These are phyloP conservation scores for Backusella australiensis DNA, from an alignment of 192 early-diverging fungal species.

Conservation along the genomic window DNA sequence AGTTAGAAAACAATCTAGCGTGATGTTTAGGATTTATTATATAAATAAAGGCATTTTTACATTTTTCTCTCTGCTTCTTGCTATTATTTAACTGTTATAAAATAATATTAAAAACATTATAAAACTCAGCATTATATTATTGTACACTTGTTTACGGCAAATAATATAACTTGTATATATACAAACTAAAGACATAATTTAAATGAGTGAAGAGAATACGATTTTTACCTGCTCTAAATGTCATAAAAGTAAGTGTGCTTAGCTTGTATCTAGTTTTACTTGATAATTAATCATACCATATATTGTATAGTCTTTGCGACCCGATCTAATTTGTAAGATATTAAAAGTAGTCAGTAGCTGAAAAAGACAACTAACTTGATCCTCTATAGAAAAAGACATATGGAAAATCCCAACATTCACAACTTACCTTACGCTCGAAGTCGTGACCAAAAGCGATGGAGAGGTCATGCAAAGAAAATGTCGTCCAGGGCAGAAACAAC, in stretches of 20 bases:
- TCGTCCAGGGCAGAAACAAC: conserved; percentile 43
- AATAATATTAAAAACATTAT: not conserved
- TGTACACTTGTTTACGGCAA: not conserved
- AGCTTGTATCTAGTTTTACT: not conserved
- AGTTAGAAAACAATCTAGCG: not conserved
- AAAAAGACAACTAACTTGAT: not conserved
- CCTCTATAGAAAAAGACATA: conserved; percentile 33
- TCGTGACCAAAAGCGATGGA: conserved; percentile 49
- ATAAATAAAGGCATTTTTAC: not conserved
- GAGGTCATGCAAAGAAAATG: conserved; percentile 44
- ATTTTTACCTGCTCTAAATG: conserved; percentile 22
- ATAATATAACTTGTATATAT: not conserved
- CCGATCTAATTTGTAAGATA: conserved; percentile 27
- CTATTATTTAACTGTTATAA: not conserved
- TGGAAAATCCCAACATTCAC: conserved; percentile 48
- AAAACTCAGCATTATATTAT: not conserved
- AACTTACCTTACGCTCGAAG: conserved; percentile 45
- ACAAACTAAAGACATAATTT: not conserved
- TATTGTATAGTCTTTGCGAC: conserved; percentile 23
- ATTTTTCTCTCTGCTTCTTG: not conserved
- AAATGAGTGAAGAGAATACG: not conserved
- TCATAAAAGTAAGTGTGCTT: conserved; percentile 13
- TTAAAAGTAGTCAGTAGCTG: not conserved
- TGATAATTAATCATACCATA: not conserved
- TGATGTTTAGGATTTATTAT: not conserved